Evolutionary conservation across 2,329 filamentous ascomycete species (phyloP), one percentile per base, ranked within the genome.

Genomic region (Talaromyces funiculosus): DNA sequence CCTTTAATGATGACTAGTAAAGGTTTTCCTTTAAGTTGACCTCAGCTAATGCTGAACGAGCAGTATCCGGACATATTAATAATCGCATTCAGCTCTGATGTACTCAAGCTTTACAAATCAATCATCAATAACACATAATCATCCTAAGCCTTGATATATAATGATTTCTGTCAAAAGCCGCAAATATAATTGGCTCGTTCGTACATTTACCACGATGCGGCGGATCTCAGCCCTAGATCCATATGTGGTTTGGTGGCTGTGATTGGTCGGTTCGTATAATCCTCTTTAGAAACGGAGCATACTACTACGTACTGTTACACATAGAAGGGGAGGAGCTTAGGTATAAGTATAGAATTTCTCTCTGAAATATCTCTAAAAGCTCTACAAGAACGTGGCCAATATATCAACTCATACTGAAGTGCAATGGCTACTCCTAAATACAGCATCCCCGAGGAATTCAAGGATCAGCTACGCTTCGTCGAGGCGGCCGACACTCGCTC

Each of bases 391-490:
- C 2, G 4, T 7, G 14, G 10, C n/a, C n/a, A 20, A 12, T 33
- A 14, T 18, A 33, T 33, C 26, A 18, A 14, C 5, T 14, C n/a
- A 20, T 10, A 20, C 8, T 31, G 16, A 33, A 12, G 22, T 20
- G 38, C 22, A 20, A 57, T 57, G 55, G 29, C 55, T 3, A 18
- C 55, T 26, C 55, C 31, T 12, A 57, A 38, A 22, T 57, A 57
- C 40, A 38, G 20, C 42, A 57, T 57, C n/a, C 55, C 55, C 9
- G 31, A 37, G 12, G 51, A 54, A 33, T 60, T 60, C 58, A 60
- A 56, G 42, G 53, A 56, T 2, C 51, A 56, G 42, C 40, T 60
- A 26, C 58, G 51, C 54, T 56, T 55, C 45, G 58, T 56, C 22
- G 53, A 60, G 16, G 22, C 53, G 10, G 29, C 29, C 38, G 58